Evolutionary conservation across 257 asterid genomes (phyloP).

Genomic region (Lantana camara): DNA sequence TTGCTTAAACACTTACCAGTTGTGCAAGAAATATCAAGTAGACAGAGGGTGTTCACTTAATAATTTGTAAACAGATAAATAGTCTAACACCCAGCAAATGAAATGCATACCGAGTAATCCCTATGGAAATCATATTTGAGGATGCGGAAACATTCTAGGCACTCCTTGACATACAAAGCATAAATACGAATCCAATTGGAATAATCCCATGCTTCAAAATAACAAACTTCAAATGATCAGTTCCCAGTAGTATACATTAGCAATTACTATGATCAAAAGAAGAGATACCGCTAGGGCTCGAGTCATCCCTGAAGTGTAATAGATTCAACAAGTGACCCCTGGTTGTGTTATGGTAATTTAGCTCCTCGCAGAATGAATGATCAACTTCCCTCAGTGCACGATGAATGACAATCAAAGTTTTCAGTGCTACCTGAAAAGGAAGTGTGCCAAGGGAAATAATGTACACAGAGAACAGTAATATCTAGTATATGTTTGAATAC

Average conservation of each 20-base stretch:
- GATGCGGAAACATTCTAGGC: slow-evolving; percentile 64
- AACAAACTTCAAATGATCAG: slow-evolving; percentile 33
- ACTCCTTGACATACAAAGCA: slow-evolving; percentile 76
- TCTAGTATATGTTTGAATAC: not conserved
- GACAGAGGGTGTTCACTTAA: not conserved
- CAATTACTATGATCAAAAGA: slow-evolving; percentile 7
- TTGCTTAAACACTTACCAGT: not conserved
- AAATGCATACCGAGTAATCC: slow-evolving; percentile 55
- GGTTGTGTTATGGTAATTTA: slow-evolving; percentile 46
- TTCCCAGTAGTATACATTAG: slow-evolving; percentile 13
- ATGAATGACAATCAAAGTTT: slow-evolving; percentile 75
- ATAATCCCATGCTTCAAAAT: slow-evolving; percentile 67
- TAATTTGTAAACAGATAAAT: not conserved
- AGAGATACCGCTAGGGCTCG: slow-evolving; percentile 62
- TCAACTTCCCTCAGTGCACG: slow-evolving; percentile 87
- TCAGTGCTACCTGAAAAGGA: slow-evolving; percentile 65
- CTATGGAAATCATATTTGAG: slow-evolving; percentile 68
- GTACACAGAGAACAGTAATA: not conserved
- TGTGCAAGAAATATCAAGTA: not conserved
- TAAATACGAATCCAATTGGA: slow-evolving; percentile 75
- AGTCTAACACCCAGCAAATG: slow-evolving; percentile 9
- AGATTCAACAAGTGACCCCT: slow-evolving; percentile 61
- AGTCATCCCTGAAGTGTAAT: slow-evolving; percentile 75
- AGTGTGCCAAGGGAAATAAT: not conserved
- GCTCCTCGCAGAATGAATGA: slow-evolving; percentile 65